Conservation (phyloP, 2,329 filamentous ascomycete species). For the Aspergillus sp. region DNA sequence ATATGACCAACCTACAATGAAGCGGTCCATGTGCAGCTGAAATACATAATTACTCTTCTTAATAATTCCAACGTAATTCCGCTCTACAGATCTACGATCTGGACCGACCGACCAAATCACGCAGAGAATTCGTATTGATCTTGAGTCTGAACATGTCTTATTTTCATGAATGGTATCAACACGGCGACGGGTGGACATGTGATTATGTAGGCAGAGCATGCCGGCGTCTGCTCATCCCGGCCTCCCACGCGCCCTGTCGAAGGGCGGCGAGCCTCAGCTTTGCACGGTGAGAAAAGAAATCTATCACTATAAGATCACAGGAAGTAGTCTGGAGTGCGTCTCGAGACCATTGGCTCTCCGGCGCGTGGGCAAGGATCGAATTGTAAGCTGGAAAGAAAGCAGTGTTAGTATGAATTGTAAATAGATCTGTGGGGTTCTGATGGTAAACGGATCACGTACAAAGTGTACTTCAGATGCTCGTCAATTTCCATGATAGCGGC, state of each 20-base stretch:
- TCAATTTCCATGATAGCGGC: constrained; percentile 99
- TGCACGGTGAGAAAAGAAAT: constrained; percentile 26
- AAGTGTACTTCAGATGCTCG: constrained; percentile 98
- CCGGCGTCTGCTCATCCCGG: constrained; percentile 29
- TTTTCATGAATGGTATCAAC: constrained; percentile 45
- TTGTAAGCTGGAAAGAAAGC: constrained; percentile 71
- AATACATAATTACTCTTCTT: too few relatives aligned
- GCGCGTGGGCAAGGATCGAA: constrained; percentile 97
- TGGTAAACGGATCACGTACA: constrained; percentile 63
- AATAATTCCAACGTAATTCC: not conserved
- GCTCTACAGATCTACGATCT: not conserved
- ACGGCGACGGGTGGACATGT: constrained; percentile 36
- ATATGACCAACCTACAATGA: too few relatives aligned
- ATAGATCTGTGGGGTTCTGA: not conserved
- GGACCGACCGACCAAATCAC: not conserved
- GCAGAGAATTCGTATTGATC: not conserved
- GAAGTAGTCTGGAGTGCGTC: constrained; percentile 98
- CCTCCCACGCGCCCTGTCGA: constrained; percentile 28
- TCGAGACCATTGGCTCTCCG: constrained; percentile 97
- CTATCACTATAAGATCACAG: constrained; percentile 59
- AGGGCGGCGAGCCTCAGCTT: constrained; percentile 23
- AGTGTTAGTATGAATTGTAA: constrained; percentile 9
- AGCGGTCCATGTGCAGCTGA: too few relatives aligned
- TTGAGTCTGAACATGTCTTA: constrained; percentile 30
- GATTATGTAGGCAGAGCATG: constrained; percentile 33